phyloP scores from a whole-genome alignment of 106 monocot genomes.

The Acanthochlamys bracteata region DNA sequence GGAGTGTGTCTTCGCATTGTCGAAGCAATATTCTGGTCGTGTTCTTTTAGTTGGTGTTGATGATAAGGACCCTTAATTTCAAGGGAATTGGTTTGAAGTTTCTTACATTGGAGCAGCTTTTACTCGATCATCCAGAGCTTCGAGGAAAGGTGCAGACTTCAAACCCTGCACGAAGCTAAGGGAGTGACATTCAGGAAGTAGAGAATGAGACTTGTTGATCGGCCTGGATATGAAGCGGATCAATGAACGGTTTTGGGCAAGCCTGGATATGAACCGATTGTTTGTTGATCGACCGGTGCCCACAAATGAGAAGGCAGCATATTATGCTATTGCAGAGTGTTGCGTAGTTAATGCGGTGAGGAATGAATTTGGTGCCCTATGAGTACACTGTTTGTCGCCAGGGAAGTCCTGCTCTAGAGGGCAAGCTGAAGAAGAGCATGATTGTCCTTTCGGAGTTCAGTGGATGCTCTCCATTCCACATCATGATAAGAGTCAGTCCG shows the following conservation, averaged over 20 bases:
- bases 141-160: slow-evolving; percentile 75
- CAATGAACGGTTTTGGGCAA: slow-evolving; percentile 50
- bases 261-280: slow-evolving; percentile 66
- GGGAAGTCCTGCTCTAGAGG: slow-evolving; percentile 28
- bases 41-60: slow-evolving; percentile 58
- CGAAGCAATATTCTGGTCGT: slow-evolving; percentile 21
- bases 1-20: slow-evolving; percentile 23
- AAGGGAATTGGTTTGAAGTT: slow-evolving; percentile 95
- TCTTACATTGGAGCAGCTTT: slow-evolving; percentile 68
- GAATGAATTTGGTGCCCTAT: slow-evolving; percentile 78
- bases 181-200: slow-evolving; percentile 75
- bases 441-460: slow-evolving; percentile 62
- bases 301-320: slow-evolving; percentile 70
- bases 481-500: slow-evolving; percentile 46
- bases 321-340: slow-evolving; percentile 64
- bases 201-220: slow-evolving; percentile 35
- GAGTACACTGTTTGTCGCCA: slow-evolving; percentile 83
- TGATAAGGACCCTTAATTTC: slow-evolving; percentile 76
- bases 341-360: slow-evolving; percentile 76
- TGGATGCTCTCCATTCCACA: slow-evolving; percentile 32
- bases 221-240: slow-evolving; percentile 39
- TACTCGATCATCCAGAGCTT: slow-evolving; percentile 49
- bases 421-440: slow-evolving; percentile 50
- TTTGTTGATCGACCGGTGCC: slow-evolving; percentile 45
- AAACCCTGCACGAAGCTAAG: slow-evolving; percentile 79